Conservation (phyloP, 1,284 basidiomycete species). For the Tylopilus orsonianus region DNA sequence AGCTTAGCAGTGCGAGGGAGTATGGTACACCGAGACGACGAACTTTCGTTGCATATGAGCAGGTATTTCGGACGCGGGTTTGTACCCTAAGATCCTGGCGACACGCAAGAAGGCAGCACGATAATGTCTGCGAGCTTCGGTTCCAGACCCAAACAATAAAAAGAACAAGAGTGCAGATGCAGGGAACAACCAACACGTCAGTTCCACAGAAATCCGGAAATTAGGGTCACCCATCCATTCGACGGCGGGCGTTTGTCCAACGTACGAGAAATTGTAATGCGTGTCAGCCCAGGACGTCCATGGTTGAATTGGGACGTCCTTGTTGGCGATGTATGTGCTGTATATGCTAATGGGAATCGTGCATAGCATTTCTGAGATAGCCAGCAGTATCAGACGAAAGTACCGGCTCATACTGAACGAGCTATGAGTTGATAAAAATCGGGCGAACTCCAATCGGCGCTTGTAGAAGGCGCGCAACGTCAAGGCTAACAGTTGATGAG, state of each 20-base stretch:
- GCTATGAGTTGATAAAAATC: slow-evolving; percentile 26
- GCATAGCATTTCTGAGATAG: slow-evolving; percentile 43
- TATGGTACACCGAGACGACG: slow-evolving; percentile 6
- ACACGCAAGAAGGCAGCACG: slow-evolving; percentile 7
- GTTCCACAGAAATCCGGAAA: slow-evolving; percentile 21
- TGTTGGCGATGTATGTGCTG: slow-evolving; percentile 35
- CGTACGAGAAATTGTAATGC: slow-evolving; percentile 40
- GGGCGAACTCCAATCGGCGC: slow-evolving; percentile 30
- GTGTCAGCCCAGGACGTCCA: slow-evolving; percentile 43
- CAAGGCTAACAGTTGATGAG: slow-evolving; percentile 24
- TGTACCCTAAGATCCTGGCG: slow-evolving; percentile 18
- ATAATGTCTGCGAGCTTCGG: slow-evolving; percentile 41
- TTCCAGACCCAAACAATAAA: slow-evolving; percentile 42
- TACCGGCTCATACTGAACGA: slow-evolving; percentile 48
- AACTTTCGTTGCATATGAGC: slow-evolving; percentile 10
- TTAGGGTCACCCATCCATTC: slow-evolving; percentile 27
- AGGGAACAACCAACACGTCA: slow-evolving; percentile 41
- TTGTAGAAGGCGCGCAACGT: slow-evolving; percentile 32
- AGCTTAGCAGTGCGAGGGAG: not conserved
- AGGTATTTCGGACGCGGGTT: slow-evolving; percentile 7
- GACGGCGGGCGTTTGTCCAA: slow-evolving; percentile 33
- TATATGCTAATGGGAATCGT: slow-evolving; percentile 35
- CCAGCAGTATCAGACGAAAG: slow-evolving; percentile 53
- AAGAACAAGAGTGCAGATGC: slow-evolving; percentile 42
- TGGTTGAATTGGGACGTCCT: slow-evolving; percentile 34